Base-by-base conservation (phyloP, 371 early-diverging fungal genomes). In the Cladochytrium tenue region DNA sequence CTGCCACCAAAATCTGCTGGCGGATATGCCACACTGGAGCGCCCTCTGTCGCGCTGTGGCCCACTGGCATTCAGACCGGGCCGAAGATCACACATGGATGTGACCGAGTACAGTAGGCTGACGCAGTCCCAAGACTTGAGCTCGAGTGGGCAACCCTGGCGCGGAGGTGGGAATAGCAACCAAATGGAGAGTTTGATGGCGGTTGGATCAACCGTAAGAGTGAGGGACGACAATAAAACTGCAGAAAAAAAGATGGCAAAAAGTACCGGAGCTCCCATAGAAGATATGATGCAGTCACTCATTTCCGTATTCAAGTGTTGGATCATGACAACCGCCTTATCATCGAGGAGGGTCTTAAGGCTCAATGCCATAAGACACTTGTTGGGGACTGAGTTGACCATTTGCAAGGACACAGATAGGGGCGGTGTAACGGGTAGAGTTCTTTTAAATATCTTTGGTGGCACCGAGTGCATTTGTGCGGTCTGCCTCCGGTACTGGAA, bases 401-500 rank as follows among this genome's bases (percentile, higher is more conserved):
- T 7, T 13, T 25, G 53, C 5, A 60, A 5, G 5, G 33, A 59
- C 3, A 67, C 17, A 34, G 34, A 17, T 0, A 63, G 25, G 27
- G 58, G 4, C 20, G 59, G 60, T 20, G 23, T 51, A 13, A 66
- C 36, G 4, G 32, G 58, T 10, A 63, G 28, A 3, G 53, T 33
- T 13, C 32, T 51, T n/a, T 36, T 23, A 0, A 69, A 52, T 10
- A 56, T 32, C 32, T 62, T 57, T 1, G 67, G 64, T 2, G 60
- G 3, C 3, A 28, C 25, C 15, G 5, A 3, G 3, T 23, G 59
- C 32, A 28, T 43, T 17, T 32, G 2, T 3, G 56, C 20, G 10
- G 70, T 60, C 15, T 62, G 72, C 43, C 62, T 36, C 51, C 66
- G 67, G 15, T 61, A 62, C 52, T 71, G 70, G 56, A 66, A 63